Base-by-base conservation (phyloP, 2,329 filamentous ascomycete species). In the Aspergillus candidus region DNA sequence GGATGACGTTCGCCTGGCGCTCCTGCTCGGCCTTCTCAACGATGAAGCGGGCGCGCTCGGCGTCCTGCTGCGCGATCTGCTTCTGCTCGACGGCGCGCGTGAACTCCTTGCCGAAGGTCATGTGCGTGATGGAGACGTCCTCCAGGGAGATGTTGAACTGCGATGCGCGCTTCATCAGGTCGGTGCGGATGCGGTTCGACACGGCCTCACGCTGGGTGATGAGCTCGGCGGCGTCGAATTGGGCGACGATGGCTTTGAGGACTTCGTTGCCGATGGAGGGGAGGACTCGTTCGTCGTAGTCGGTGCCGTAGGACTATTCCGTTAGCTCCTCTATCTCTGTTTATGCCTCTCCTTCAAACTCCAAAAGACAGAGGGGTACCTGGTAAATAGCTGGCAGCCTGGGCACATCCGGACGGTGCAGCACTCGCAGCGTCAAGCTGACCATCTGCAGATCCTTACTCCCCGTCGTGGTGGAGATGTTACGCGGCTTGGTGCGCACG, bases 391-490 rank as follows among this genome's bases (percentile, higher is more conserved):
- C 94, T 48, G 93, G 94, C 64, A 98, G 75, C 60, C 84, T 81
- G 76, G 88, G 82, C 60, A 98, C 91, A 45, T 95, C 91, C 5
- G 94, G 93, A 58, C 94, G 80, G 73, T 97, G 91, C 69, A 98
- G 72, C 53, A 98, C 93, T 70, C 93, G 81, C 66, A 98, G 78
- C 42, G 93, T 98, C 77, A 98, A 79, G 78, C 89, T 96, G 63
- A 98, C 93, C 93, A 98, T 98, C 76, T 98, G 93, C 77, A 98
- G 72, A 74, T 98, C 93, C 81, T 98, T 98, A 79, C 85, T 91
- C 47, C 93, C 93, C 11, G 93, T 98, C 17, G 93, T 98, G 22
- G 93, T 98, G 55, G 86, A 88, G 67, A 98, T 97, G 69, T 95
- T 97, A 65, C 93, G 81, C 50, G 93, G 93, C 79, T 94, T 94